Conservation (phyloP, 768 basidiomycete species). For the Macrolepiota albuminosa region DNA sequence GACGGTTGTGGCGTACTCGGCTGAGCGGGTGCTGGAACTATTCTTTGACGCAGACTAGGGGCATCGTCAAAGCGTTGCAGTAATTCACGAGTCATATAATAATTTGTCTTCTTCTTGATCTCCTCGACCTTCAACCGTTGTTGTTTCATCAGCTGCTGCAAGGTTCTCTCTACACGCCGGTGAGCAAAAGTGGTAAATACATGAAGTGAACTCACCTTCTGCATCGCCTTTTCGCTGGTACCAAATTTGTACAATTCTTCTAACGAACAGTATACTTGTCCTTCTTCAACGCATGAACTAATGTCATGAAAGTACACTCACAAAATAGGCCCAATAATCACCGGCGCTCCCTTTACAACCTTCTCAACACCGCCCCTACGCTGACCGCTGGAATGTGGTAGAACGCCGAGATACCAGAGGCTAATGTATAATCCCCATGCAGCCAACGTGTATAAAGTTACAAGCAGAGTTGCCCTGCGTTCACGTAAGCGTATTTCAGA, state of each 20-base stretch:
- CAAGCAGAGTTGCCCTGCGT: constrained; percentile 68
- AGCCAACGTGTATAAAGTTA: constrained; percentile 74
- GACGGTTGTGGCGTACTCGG: constrained; percentile 23
- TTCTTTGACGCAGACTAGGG: constrained; percentile 40
- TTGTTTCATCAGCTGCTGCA: constrained; percentile 67
- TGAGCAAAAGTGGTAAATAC: not conserved
- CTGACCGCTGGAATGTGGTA: constrained; percentile 39
- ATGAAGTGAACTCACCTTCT: constrained; percentile 51
- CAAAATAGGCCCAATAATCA: constrained; percentile 74
- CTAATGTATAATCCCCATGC: constrained; percentile 69
- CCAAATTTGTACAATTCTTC: constrained; percentile 81
- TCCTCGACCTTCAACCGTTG: constrained; percentile 88
- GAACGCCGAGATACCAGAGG: constrained; percentile 63
- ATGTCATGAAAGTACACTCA: constrained; percentile 34
- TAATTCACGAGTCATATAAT: constrained; percentile 85
- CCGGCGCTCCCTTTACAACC: constrained; percentile 48
- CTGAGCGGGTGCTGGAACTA: constrained; percentile 18
- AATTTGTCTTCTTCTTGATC: constrained; percentile 97
- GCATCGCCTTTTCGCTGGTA: constrained; percentile 74
- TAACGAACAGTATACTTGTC: constrained; percentile 67
- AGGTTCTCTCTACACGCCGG: constrained; percentile 60
- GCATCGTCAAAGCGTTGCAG: constrained; percentile 85
- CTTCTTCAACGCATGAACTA: constrained; percentile 4
- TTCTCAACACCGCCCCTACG: constrained; percentile 32
- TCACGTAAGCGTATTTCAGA: constrained; percentile 85